Percentiles rank a stretch among this genome's conserved stretches.
These are phyloP conservation scores for Metahyphopichia silvanorum DNA, from an alignment of 805 yeast species.

Conservation along the genomic window DNA sequence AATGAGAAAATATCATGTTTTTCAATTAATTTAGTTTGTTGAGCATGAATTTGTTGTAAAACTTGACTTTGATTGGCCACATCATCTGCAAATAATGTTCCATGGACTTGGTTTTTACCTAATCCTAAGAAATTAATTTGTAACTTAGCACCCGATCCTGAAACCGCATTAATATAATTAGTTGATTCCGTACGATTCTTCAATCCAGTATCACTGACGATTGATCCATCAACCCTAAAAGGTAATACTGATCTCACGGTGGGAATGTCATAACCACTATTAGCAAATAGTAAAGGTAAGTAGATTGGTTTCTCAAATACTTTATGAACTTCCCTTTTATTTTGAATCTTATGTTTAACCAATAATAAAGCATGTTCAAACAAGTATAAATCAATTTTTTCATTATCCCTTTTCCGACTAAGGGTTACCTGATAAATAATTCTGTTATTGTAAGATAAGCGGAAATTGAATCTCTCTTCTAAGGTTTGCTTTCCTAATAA, in stretches of 20 bases:
- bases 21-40: constrained; percentile 69
- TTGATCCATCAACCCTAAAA: constrained; percentile 31
- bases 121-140: constrained; percentile 52
- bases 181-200: constrained; percentile 24
- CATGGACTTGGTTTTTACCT: constrained; percentile 54
- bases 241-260: constrained; percentile 45
- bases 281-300: constrained; percentile 66
- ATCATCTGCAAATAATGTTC: constrained; percentile 52
- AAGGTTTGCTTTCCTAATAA: constrained; percentile 67
- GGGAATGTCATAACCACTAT: constrained; percentile 79
- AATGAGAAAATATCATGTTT: constrained; percentile 78
- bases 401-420: constrained; percentile 66
- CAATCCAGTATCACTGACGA: constrained; percentile 31
- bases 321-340: constrained; percentile 86
- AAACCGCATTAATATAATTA: constrained; percentile 21
- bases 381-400: constrained; percentile 79
- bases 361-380: constrained; percentile 86
- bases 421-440: constrained; percentile 76
- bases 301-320: constrained; percentile 90
- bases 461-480: constrained; percentile 82
- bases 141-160: constrained; percentile 31
- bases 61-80: constrained; percentile 70
- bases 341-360: constrained; percentile 80
- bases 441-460: constrained; percentile 77
- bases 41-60: constrained; percentile 73